Percentiles rank a stretch among this genome's conserved stretches.
Evolutionary conservation across 345 rosid genomes (phyloP).

Genomic region (Salix koriyanagi): DNA sequence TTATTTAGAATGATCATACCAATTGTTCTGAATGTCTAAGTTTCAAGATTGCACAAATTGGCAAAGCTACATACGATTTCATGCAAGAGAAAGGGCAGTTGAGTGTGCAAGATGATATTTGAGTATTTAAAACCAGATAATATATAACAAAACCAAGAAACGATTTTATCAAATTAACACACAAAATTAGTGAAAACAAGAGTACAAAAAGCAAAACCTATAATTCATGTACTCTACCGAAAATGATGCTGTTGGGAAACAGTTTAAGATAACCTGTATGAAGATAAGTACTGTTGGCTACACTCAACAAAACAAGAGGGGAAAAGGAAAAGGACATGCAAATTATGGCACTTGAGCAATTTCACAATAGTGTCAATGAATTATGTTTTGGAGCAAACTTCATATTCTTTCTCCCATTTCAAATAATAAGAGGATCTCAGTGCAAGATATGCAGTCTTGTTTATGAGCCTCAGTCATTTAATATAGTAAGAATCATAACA

Average conservation of each 20-base stretch:
- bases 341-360: not conserved
- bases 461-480: not conserved
- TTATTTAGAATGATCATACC: not conserved
- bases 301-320: not conserved
- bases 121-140: not conserved
- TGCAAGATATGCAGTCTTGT: not conserved
- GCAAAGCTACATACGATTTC: not conserved
- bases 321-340: not conserved
- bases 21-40: not conserved
- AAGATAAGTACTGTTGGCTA: not conserved
- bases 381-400: not conserved
- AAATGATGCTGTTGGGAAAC: slow-evolving; percentile 91
- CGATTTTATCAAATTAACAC: not conserved
- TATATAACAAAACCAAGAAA: not conserved
- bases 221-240: slow-evolving; percentile 49
- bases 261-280: slow-evolving; percentile 51
- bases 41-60: not conserved
- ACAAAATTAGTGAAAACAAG: not conserved
- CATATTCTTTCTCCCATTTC: not conserved
- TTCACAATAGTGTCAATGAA: not conserved
- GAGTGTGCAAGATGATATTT: not conserved
- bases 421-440: not conserved
- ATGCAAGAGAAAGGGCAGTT: not conserved
- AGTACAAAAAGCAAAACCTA: slow-evolving; percentile 2
- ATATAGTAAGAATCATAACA: not conserved